Base-by-base conservation (phyloP, 2,329 filamentous ascomycete genomes). In the Plenodomus biglobosus region DNA sequence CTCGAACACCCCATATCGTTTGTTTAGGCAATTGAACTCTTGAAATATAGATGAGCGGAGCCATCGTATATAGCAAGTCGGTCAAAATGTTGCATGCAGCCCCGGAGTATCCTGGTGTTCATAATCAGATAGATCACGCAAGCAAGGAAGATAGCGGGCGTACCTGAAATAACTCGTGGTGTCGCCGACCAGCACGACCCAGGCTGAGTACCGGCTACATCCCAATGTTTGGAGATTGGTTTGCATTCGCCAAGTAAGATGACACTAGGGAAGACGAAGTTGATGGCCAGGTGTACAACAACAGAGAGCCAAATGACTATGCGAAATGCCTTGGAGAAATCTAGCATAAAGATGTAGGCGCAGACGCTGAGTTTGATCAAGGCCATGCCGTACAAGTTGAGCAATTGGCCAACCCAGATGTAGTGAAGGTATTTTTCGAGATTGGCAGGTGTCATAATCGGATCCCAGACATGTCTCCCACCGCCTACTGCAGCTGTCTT, bases 321-420 rank as follows among this genome's bases (percentile, higher is more conserved):
- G 8, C 59, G 53, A 15, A 62, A 65, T 1, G 35, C 38, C 37
- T 40, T 53, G 1, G 62, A 61, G 19, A 65, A 65, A 16, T 65
- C 58, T 22, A 65, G 46, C 55, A 57, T 60, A 40, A 64, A 48
- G 22, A 65, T 59, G 41, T 64, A 65, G 18, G 61, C 55, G 35
- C 61, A 64, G 4, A 65, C 61, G 42, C 61, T 64, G n/a, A 64
- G 44, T 24, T 64, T 65, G 18, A 65, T 52, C 44, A 64, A 53
- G 3, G 61, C 62, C 62, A 65, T 65, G 8, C 59, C 59, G 10
- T 64, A 64, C 0, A 65, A 46, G 11, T 64, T 65, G 13, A 65
- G 55, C 1, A 65, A 15, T 20, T 65, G 61, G 11, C 54, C 53
- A 8, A 61, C 20, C 62, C 62, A 65, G 3, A 65, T 41, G 18